Conservation (phyloP, 345 rosid genomes). For the Linum usitatissimum region DNA sequence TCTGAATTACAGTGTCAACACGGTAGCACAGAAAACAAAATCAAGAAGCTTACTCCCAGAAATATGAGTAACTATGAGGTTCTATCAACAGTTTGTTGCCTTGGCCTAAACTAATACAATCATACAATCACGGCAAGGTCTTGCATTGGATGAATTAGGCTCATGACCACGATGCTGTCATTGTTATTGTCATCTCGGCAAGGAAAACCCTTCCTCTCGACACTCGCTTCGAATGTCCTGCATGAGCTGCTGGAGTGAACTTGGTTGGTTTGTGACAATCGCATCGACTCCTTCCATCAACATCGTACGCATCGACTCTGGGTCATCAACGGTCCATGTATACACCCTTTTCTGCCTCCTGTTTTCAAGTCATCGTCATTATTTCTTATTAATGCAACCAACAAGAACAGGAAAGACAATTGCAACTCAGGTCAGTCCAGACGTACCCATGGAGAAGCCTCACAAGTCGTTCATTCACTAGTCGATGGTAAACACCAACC, state of each 20-base stretch:
- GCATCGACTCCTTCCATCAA: constrained; percentile 55
- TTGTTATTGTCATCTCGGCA: constrained; percentile 17
- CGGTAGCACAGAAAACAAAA: too few species aligned
- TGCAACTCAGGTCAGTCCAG: background rate
- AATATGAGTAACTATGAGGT: too few species aligned
- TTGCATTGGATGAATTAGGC: too few species aligned
- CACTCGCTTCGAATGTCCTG: constrained; percentile 60
- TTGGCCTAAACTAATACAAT: too few species aligned
- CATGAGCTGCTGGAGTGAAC: constrained; percentile 50
- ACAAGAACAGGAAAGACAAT: background rate
- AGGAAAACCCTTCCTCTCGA: constrained; percentile 57
- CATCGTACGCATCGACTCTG: constrained; percentile 63
- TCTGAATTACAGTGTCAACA: too few species aligned
- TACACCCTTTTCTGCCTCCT: constrained; percentile 68
- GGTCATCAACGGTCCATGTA: constrained; percentile 86
- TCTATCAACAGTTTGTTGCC: too few species aligned
- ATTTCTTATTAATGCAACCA: background rate
- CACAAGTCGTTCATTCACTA: constrained; percentile 51
- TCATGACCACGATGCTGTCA: too few species aligned
- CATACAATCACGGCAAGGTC: too few species aligned
- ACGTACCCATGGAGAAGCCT: constrained; percentile 52
- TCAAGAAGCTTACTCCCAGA: too few species aligned
- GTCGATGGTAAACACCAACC: constrained; percentile 69
- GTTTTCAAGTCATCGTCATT: constrained; percentile 10
- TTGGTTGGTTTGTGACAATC: constrained; percentile 66